Base-by-base conservation (phyloP, 441 rosid genomes). In the Adansonia madagascariensis region DNA sequence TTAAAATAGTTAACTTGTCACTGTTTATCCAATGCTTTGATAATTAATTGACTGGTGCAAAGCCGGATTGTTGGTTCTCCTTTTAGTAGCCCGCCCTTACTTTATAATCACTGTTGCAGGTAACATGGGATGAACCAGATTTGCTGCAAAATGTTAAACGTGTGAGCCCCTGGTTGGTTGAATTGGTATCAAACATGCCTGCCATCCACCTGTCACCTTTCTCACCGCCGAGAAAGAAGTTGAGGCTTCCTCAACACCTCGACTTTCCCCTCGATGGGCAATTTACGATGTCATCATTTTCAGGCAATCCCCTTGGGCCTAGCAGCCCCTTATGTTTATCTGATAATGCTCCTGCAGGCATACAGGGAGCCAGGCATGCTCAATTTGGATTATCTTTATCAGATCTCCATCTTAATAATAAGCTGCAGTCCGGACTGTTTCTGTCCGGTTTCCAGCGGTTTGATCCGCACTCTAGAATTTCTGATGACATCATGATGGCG, bases 301-400 rank as follows among this genome's bases (percentile, higher is more conserved):
- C 83, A 71, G 83, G 88, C 80, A 82, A 86, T 71, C 76, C 76
- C 79, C 81, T 81, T 46, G 79, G 83, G 87, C 71, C 76, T 55
- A 78, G 78, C 73, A 80, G 88, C 75, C 86, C 88, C 59, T 76
- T 86, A 78, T 80, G 84, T 88, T 82, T 87, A 60, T 84, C 90
- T 6, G 84, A 85, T 66, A 87, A 86, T 64, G 87, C 93, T 88
- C 88, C 91, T 91, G 92, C 90, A 84, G 84, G 93, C 80, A 91
- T 91, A 86, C 95, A 91, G 95, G 95, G 95, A 91, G 91, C 95
- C 95, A 91, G 95, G 95, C 95, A 91, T 81, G 88, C 89, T 86
- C 93, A 89, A 73, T 86, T 83, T 77, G 86, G 88, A 77, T 77
- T 75, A 71, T 73, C 84, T 84, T 81, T 82, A 83, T 75, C 90